Conservation (phyloP, 495 filamentous ascomycete species). For the Penicillium argentinense region DNA sequence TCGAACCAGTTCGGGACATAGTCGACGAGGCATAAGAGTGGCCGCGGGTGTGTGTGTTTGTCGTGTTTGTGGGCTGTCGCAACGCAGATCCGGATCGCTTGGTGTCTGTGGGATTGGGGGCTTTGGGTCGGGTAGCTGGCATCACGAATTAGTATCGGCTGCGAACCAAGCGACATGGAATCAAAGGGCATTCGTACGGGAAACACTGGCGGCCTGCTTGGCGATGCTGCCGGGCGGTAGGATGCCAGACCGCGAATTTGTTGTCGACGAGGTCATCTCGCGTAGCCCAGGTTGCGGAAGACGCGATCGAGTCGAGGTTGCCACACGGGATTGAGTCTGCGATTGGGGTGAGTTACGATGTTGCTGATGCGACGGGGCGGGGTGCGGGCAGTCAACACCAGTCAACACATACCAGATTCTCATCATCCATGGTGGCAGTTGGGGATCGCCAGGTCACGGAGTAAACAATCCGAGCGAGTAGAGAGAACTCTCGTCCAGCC, state of each 20-base stretch:
- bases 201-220: constrained; percentile 31
- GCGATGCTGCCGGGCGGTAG: constrained; percentile 50
- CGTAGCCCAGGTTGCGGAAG: constrained; percentile 40
- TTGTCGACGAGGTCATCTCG: constrained; percentile 65
- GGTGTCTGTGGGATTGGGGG: constrained; percentile 46
- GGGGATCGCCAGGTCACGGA: constrained; percentile 28
- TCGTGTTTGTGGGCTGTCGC: constrained; percentile 31
- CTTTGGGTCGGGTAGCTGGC: constrained; percentile 52
- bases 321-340: constrained; percentile 33
- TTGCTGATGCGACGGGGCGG: constrained; percentile 9
- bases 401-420: constrained; percentile 42
- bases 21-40: constrained; percentile 47
- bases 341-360: background rate
- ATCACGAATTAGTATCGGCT: background rate
- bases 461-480: constrained; percentile 28
- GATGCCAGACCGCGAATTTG: constrained; percentile 62
- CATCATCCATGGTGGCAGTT: constrained; percentile 35
- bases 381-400: constrained; percentile 3
- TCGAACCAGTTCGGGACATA: constrained; percentile 43
- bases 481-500: constrained; percentile 26
- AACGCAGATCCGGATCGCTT: constrained; percentile 36
- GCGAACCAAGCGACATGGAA: background rate
- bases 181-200: constrained; percentile 41
- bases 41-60: constrained; percentile 39
- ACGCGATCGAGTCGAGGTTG: constrained; percentile 31